Evolutionary conservation across 2,329 filamentous ascomycete species (phyloP).

Genomic region (Magnaporthiopsis incrustans): DNA sequence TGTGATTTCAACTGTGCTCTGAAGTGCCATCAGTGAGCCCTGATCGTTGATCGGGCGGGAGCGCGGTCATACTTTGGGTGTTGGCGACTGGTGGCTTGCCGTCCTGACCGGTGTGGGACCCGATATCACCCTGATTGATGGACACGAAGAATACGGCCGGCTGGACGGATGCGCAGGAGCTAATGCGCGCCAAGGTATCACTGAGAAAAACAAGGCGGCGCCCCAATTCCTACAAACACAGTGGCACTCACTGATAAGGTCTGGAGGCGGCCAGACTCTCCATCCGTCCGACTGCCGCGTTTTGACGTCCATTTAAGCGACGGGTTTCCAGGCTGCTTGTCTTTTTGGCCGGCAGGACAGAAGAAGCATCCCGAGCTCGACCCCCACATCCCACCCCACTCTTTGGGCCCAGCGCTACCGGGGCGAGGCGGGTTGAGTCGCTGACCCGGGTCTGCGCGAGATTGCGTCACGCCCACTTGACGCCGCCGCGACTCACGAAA

Average conservation of each 20-base stretch:
- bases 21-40: not conserved
- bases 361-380: not conserved
- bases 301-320: not conserved
- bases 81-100: not conserved
- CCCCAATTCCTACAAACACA: not conserved
- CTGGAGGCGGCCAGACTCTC: not conserved
- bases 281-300: not conserved
- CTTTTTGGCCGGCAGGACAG: not conserved
- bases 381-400: not conserved
- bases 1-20: not conserved
- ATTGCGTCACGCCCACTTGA: not conserved
- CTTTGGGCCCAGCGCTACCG: not conserved
- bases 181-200: not conserved
- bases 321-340: not conserved
- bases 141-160: not conserved
- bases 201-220: not conserved
- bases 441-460: not conserved
- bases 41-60: not conserved
- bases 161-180: not conserved
- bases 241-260: not conserved
- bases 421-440: not conserved
- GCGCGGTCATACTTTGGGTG: no score
- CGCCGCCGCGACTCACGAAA: not conserved
- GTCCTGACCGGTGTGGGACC: not conserved
- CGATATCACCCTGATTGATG: not conserved